Evolutionary conservation across 2,329 filamentous ascomycete species (phyloP).

Genomic region (Intubia oerlemansii): DNA sequence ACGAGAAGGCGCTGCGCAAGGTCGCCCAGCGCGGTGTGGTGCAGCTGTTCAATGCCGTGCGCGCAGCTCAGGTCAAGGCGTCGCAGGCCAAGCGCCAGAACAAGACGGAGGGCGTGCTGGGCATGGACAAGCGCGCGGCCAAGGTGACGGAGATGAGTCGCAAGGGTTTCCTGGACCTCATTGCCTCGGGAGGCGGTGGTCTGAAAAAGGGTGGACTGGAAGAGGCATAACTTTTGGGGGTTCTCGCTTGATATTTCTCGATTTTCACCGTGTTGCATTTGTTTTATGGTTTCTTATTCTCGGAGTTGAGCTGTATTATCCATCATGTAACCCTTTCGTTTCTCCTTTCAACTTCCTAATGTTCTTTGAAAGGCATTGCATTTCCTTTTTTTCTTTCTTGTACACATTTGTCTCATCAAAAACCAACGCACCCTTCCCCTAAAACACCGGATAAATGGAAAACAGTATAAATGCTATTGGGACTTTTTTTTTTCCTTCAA

Average conservation of each 20-base stretch:
- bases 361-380: too few species aligned
- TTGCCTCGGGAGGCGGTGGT: constrained; percentile 41
- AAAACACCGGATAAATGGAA: too few species aligned
- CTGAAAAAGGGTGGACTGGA: constrained; percentile 37
- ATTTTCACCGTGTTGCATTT: neutral
- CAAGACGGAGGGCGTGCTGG: constrained; percentile 53
- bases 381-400: too few species aligned
- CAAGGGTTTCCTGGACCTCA: constrained; percentile 86
- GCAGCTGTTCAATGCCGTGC: constrained; percentile 87
- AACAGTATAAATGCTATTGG: too few species aligned
- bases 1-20: constrained; percentile 65
- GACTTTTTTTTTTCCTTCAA: neutral
- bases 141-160: constrained; percentile 91
- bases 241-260: constrained; percentile 2
- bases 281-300: neutral
- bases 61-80: constrained; percentile 78
- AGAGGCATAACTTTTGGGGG: constrained; percentile 33
- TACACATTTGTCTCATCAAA: too few species aligned
- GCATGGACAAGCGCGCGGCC: constrained; percentile 61
- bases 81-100: constrained; percentile 52
- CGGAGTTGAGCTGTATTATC: too few species aligned
- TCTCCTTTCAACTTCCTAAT: too few species aligned
- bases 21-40: constrained; percentile 86
- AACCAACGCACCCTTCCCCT: too few species aligned
- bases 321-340: too few species aligned